A percentile compares a stretch with the other conserved stretches of the same genome.
Evolutionary conservation across 164 flowering plant genomes (phyloP).

Genomic region (grape (Vitis vinifera)): ASM3070453v1 NC_081822.1:10179001-10179500

Average conservation of each 20-base stretch:
- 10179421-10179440: slow-evolving; percentile 45
- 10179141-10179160: slow-evolving; percentile 7
- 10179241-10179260: slow-evolving; percentile 23
- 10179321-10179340: slow-evolving; percentile 15
- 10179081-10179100: slow-evolving; percentile 1
- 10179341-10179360: slow-evolving; percentile 39
- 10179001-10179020: neutral
- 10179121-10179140: neutral
- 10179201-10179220: slow-evolving; percentile 44
- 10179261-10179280: slow-evolving; percentile 8
- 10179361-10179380: slow-evolving; percentile 60
- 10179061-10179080: slow-evolving; percentile 8
- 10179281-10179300: neutral
- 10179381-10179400: slow-evolving; percentile 26
- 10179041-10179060: slow-evolving; percentile 28
- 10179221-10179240: slow-evolving; percentile 35
- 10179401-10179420: slow-evolving; percentile 41
- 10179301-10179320: slow-evolving; percentile 29
- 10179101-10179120: neutral
- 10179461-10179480: slow-evolving; percentile 38
- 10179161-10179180: slow-evolving; percentile 6
- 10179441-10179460: slow-evolving; percentile 22
- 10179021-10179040: slow-evolving; percentile 1
- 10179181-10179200: slow-evolving; percentile 37
- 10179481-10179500: slow-evolving; percentile 41